phyloP scores from a whole-genome alignment of 2,329 filamentous ascomycete genomes.

The Fusarium camptoceras region DNA sequence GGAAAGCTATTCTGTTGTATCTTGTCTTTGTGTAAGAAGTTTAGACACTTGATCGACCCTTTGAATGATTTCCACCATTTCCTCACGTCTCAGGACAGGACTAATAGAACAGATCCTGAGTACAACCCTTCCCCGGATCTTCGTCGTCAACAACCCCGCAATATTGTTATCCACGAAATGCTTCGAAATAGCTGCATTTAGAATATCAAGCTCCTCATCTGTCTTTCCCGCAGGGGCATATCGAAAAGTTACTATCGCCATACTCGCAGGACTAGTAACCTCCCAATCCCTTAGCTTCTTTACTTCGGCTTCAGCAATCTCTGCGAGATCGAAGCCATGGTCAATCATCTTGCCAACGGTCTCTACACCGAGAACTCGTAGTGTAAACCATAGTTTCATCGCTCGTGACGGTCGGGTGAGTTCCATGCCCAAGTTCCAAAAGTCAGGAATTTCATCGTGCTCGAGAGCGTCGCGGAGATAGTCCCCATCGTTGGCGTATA shows the following conservation, averaged over 20 bases:
- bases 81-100: background rate
- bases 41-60: background rate
- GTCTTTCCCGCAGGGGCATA: background rate
- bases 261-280: constrained; percentile 14
- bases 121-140: background rate
- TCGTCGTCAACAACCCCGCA: constrained; percentile 12
- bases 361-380: constrained; percentile 13
- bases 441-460: constrained; percentile 20
- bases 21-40: background rate
- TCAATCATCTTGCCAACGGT: constrained; percentile 4
- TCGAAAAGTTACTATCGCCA: constrained; percentile 23
- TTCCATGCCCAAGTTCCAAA: constrained; percentile 23
- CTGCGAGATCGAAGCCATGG: constrained; percentile 5
- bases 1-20: background rate
- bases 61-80: constrained; percentile 4
- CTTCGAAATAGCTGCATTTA: constrained; percentile 10
- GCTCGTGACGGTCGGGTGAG: constrained; percentile 10
- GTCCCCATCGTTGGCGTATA: constrained; percentile 17
- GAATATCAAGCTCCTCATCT: background rate
- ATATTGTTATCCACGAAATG: background rate
- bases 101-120: constrained; percentile 18
- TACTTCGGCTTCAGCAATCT: background rate
- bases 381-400: constrained; percentile 17
- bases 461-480: constrained; percentile 22
- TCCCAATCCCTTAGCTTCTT: background rate